phyloP scores from a whole-genome alignment of 2,329 filamentous ascomycete species.

The Laburnicola sp. region DNA sequence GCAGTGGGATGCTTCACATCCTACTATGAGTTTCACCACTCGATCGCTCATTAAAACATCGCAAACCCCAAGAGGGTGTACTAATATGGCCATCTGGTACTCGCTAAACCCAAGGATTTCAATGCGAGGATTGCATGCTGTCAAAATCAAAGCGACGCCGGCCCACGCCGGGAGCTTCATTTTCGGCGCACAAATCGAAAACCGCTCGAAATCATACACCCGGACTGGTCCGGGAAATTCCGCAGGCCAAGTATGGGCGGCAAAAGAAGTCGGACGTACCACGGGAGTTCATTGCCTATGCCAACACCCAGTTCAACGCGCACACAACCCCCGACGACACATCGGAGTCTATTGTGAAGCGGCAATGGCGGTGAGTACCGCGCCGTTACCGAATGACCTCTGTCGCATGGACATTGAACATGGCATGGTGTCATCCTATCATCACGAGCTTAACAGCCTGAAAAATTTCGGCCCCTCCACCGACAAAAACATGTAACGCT shows the following conservation, averaged over 20 bases:
- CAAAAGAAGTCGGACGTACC: conserved; percentile 8
- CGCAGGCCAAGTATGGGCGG: neutral
- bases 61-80: neutral
- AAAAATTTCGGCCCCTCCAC: too few species aligned
- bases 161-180: neutral
- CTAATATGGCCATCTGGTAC: conserved; percentile 4
- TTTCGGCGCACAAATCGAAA: neutral
- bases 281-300: conserved; percentile 7
- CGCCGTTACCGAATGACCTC: neutral
- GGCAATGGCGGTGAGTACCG: conserved; percentile 11
- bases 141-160: conserved; percentile 3
- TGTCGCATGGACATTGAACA: conserved; percentile 1
- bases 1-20: neutral
- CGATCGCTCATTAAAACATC: neutral
- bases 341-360: neutral
- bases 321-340: too few species aligned
- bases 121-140: conserved; percentile 1
- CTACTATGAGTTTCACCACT: conserved; percentile 9
- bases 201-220: conserved; percentile 8
- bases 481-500: neutral
- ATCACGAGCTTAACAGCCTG: conserved; percentile 10
- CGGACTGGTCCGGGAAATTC: conserved; percentile 10
- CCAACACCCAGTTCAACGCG: conserved; percentile 2
- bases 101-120: neutral
- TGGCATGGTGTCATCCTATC: conserved; percentile 5